Evolutionary conservation across 306 rosid genomes (phyloP), one percentile per base, ranked within the genome.

Genomic region (Prunus armeniaca): DNA sequence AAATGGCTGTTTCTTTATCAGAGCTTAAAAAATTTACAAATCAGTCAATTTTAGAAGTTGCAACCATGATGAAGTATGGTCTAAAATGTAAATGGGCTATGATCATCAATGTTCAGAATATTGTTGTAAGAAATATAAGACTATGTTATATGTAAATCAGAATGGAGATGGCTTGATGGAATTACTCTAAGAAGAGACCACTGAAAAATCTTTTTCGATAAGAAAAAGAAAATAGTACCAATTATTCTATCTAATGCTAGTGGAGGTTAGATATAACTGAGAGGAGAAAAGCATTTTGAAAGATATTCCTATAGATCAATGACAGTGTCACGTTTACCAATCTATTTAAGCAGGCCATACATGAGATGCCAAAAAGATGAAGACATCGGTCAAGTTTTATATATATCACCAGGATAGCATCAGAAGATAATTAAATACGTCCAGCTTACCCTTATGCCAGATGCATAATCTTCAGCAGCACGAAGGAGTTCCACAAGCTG

Each of bases 401-500:
- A 67, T 11, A 67, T 50, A 61, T 63, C 49, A 63, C 74, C 38
- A 69, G 56, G 58, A 63, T 58, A 65, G 64, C 49, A 71, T 60
- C 61, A 66, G 58, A 74, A 17, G 18, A 32, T 67, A 79, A 22
- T 19, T 20, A 47, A 74, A 75, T 55, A 38, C 50, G 71, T 72
- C 82, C 65, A 78, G 76, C 89, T 87, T 86, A 95, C 98, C 98
- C 98, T 88, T 69, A 92, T 90, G 73, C 98, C 98, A 80, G 97
- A 82, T 52, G 97, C 97, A 86, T 92, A 95, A 82, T 95, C 98
- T 87, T 95, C 98, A 79, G 98, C 98, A 83, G 98, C 97, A 67
- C 98, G 96, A 75, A 95, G 98, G 52, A 95, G 98, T 73, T 92
- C 97, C 84, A 95, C 98, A 67, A 95, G 97, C 84, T 95, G 98